Conservation (phyloP, 2,329 filamentous ascomycete species). For the Fonsecaea multimorphosa region DNA sequence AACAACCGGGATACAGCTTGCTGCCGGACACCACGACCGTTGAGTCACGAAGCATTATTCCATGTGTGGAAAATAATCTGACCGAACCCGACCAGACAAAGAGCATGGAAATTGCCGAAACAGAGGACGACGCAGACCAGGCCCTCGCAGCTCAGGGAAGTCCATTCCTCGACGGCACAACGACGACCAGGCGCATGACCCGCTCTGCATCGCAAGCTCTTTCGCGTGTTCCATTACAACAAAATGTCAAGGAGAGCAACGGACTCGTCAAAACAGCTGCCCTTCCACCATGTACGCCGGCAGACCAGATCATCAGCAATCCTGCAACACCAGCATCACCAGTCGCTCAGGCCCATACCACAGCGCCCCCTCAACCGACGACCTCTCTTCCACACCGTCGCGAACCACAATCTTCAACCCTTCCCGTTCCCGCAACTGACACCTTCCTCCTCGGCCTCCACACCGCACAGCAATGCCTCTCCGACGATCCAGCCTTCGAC, state of each 20-base stretch:
- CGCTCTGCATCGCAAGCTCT: constrained; percentile 18
- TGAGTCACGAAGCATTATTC: not conserved
- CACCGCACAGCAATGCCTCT: constrained; percentile 13
- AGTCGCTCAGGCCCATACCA: not conserved
- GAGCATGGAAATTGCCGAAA: constrained; percentile 21
- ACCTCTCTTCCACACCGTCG: not conserved
- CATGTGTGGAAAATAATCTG: constrained; percentile 1
- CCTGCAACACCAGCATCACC: constrained; percentile 27
- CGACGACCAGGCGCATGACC: constrained; percentile 15
- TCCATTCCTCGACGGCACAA: constrained; percentile 10
- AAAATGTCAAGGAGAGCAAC: not conserved
- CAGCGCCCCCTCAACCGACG: not conserved
- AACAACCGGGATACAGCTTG: constrained; percentile 18
- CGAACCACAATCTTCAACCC: not conserved
- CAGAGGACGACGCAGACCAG: constrained; percentile 10
- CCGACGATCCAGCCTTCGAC: not conserved
- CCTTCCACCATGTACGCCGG: constrained; percentile 28
- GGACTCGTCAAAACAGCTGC: not conserved
- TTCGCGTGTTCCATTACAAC: not conserved
- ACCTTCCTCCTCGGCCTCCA: constrained; percentile 9
- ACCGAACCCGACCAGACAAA: constrained; percentile 2
- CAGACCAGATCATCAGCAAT: constrained; percentile 27
- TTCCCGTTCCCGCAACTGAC: not conserved
- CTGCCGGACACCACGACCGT: constrained; percentile 1
- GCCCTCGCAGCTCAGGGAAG: not conserved